Base-by-base conservation (phyloP, 2,329 filamentous ascomycete genomes). In the Cercospora sp. region DNA sequence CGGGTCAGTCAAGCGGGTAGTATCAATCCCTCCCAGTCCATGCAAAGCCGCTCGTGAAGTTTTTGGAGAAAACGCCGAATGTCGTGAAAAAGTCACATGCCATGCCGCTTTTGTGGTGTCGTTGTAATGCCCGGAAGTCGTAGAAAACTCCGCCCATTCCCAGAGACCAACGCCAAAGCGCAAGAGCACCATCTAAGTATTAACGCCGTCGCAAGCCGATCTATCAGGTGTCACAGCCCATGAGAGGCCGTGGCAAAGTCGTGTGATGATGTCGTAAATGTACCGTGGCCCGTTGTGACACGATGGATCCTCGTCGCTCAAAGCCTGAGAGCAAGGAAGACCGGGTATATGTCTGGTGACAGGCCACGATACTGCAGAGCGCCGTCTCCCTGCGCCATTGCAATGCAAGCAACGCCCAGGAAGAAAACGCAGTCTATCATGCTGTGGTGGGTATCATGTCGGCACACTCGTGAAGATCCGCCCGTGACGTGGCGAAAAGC, bases 391-490 rank as follows among this genome's bases (percentile, higher is more conserved):
- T 68, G 68, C 69, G 68, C 69, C 71, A 67, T 68, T 69, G 70
- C 68, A 70, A 72, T 72, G 71, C 71, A 72, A 68, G 65, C 66
- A 67, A 70, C 63, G 71, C 66, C 64, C 68, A 67, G 68, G 63
- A 69, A 71, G 70, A 68, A 67, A 73, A 73, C 72, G 72, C 72
- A 67, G 67, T 72, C 70, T 72, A 73, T 73, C 69, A 73, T 73
- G 72, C 70, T 70, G 68, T 65, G 60, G 65, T 68, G 71, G 71
- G 72, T 73, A 73, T 73, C 70, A 72, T 72, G 66, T 69, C 63
- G 63, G 68, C 72, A 69, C 66, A 67, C 72, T 73, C 72, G 64
- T 67, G 64, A 66, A 68, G 72, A 73, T 73, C 72, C 69, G 69
- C 65, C 55, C 59, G 63, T 68, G 65, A 71, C 63, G 51, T 67